These are phyloP conservation scores for Xylariomycetidae sp. DNA, from an alignment of 2,329 filamentous ascomycete species.

Conservation along the genomic window DNA sequence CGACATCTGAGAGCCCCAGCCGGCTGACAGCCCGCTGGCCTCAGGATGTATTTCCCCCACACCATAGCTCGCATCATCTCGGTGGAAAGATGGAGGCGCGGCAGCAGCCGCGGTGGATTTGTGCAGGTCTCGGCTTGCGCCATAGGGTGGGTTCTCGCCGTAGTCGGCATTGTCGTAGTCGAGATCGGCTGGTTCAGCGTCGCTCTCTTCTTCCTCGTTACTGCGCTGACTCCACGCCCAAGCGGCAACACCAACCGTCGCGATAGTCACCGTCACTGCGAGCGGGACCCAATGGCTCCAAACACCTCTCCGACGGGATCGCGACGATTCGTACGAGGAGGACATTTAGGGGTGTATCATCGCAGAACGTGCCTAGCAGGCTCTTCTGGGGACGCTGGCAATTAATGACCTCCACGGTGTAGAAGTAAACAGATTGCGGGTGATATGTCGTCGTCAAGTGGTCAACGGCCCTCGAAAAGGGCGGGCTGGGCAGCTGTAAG, in stretches of 20 bases:
- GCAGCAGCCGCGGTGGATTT: constrained; percentile 24
- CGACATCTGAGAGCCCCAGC: constrained; percentile 72
- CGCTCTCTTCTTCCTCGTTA: constrained; percentile 60
- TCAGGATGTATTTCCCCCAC: constrained; percentile 28
- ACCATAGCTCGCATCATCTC: constrained; percentile 38
- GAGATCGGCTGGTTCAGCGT: constrained; percentile 42
- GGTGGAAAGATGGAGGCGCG: constrained; percentile 32
- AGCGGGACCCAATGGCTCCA: constrained; percentile 87
- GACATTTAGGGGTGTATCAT: constrained; percentile 48
- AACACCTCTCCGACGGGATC: constrained; percentile 53
- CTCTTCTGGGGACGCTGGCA: no score
- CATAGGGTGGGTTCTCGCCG: constrained; percentile 46
- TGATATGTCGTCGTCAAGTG: neutral
- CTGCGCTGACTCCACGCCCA: constrained; percentile 92
- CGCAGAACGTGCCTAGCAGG: constrained; percentile 23
- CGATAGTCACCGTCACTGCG: constrained; percentile 78
- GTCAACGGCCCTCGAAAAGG: neutral
- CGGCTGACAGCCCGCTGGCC: constrained; percentile 34
- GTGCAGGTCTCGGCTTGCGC: constrained; percentile 30
- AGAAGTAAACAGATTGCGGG: neutral
- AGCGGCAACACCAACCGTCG: constrained; percentile 76
- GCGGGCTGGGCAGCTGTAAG: constrained; percentile 2
- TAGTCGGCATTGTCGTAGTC: constrained; percentile 44
- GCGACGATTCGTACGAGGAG: constrained; percentile 57
- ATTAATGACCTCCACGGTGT: neutral